A percentile compares a stretch with the other conserved stretches of the same genome.
phyloP scores from a whole-genome alignment of 2,329 filamentous ascomycete species.

The Westerdykella aurantiaca region DNA sequence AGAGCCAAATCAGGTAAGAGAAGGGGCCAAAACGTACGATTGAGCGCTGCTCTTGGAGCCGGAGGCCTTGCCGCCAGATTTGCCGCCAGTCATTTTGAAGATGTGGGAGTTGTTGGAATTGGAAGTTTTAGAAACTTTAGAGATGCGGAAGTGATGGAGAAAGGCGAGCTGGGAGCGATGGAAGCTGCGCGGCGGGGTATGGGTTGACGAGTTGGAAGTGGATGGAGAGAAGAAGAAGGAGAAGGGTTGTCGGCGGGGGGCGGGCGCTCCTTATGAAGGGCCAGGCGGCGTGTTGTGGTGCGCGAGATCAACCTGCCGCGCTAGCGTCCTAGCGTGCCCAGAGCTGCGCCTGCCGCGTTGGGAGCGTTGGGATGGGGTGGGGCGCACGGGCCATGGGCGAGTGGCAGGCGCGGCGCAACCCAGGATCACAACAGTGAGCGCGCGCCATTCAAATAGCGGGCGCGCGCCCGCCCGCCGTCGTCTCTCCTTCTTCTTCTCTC shows the following conservation, averaged over 20 bases:
- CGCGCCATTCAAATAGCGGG: conserved; percentile 39
- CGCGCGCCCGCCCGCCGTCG: conserved; percentile 37
- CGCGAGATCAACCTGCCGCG: conserved; percentile 36
- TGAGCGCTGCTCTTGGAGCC: conserved; percentile 94
- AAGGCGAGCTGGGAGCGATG: conserved; percentile 17
- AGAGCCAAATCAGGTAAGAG: conserved; percentile 5
- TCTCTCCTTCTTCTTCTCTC: conserved; percentile 38
- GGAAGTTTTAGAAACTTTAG: conserved; percentile 21
- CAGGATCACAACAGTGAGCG: conserved; percentile 38
- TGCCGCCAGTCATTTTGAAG: conserved; percentile 99
- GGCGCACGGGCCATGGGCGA: conserved; percentile 25
- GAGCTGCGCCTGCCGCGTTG: conserved; percentile 14
- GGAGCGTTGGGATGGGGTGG: not conserved
- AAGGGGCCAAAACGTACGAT: conserved; percentile 66
- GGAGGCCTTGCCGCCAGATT: conserved; percentile 99
- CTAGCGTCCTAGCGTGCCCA: conserved; percentile 20
- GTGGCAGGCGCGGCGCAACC: conserved; percentile 15
- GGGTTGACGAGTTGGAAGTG: conserved; percentile 24
- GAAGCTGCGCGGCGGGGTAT: conserved; percentile 26
- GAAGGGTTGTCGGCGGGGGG: conserved; percentile 26
- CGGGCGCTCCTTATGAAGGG: conserved; percentile 38
- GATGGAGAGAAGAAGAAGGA: conserved; percentile 36
- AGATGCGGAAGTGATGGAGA: conserved; percentile 12
- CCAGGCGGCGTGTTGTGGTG: conserved; percentile 34
- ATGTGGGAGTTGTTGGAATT: conserved; percentile 33